Evolutionary conservation across 2,329 filamentous ascomycete genomes (phyloP).

Genomic region (Hawksworthiomyces lignivorus): DNA sequence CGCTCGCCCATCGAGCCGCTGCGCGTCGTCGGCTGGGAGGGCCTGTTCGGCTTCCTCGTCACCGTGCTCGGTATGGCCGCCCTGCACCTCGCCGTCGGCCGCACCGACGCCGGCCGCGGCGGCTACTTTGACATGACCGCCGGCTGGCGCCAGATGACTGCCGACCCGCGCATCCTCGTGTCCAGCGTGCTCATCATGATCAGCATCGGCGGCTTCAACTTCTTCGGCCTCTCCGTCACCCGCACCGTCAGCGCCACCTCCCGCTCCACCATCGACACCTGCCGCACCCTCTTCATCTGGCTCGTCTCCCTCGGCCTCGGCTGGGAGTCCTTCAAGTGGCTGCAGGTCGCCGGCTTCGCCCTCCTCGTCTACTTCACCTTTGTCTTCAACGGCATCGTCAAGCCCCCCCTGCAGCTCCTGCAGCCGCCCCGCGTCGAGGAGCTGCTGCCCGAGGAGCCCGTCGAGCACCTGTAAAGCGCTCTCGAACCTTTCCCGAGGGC

Average conservation of each 20-base stretch:
- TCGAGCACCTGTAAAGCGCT: constrained; percentile 62
- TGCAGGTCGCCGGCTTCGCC: constrained; percentile 83
- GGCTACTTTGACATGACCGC: constrained; percentile 90
- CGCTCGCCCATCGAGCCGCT: constrained; percentile 64
- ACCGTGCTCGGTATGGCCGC: constrained; percentile 74
- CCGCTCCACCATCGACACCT: constrained; percentile 93
- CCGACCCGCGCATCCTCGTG: constrained; percentile 61
- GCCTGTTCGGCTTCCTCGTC: constrained; percentile 77
- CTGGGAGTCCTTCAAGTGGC: constrained; percentile 97
- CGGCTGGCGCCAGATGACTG: constrained; percentile 72
- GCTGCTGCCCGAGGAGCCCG: constrained; percentile 73
- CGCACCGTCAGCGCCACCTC: constrained; percentile 84
- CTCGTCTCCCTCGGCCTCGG: constrained; percentile 84
- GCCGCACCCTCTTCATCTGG: constrained; percentile 97
- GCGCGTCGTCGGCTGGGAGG: constrained; percentile 92
- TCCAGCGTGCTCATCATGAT: constrained; percentile 92
- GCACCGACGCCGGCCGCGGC: constrained; percentile 62
- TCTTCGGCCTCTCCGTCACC: constrained; percentile 93
- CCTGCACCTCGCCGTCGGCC: constrained; percentile 69
- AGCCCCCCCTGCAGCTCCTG: constrained; percentile 59
- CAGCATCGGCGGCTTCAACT: constrained; percentile 98
- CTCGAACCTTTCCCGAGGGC: too few relatives aligned
- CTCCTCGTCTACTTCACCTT: constrained; percentile 95
- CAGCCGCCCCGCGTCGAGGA: constrained; percentile 48
- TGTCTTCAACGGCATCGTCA: constrained; percentile 89